Percentiles rank a stretch among this genome's conserved stretches.
These are phyloP conservation scores for Blastocystis sp. DNA, from an alignment of 352 stramenopile species.

Conservation along the genomic window DNA sequence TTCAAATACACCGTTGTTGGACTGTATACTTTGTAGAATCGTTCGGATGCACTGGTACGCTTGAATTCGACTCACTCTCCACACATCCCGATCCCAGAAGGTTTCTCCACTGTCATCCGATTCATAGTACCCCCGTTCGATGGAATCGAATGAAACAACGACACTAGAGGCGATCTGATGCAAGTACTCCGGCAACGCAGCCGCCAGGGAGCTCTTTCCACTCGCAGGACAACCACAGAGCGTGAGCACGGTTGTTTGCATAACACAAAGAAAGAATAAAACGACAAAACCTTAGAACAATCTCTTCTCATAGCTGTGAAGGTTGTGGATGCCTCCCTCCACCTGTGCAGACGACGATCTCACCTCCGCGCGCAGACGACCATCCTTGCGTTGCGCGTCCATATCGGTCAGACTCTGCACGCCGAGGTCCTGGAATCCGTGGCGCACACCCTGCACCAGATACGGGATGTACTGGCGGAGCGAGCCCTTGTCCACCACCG, in stretches of 20 bases:
- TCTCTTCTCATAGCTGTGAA: slow-evolving; percentile 78
- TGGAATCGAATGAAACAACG: neutral
- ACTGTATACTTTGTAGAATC: neutral
- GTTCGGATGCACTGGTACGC: neutral
- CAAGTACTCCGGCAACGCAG: neutral
- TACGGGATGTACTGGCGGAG: slow-evolving; percentile 96
- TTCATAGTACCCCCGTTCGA: neutral
- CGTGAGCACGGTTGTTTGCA: neutral
- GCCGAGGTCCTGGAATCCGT: slow-evolving; percentile 59
- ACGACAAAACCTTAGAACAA: slow-evolving; percentile 56
- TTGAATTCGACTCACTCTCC: neutral
- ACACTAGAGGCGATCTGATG: neutral
- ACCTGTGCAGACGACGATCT: slow-evolving; percentile 55
- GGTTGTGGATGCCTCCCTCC: slow-evolving; percentile 59
- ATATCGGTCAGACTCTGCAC: slow-evolving; percentile 44
- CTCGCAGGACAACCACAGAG: neutral
- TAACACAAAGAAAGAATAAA: neutral
- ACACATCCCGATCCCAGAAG: neutral
- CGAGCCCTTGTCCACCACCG: slow-evolving; percentile 96
- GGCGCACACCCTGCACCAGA: slow-evolving; percentile 83
- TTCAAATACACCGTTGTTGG: neutral
- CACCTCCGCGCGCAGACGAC: slow-evolving; percentile 58
- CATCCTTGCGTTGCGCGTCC: slow-evolving; percentile 49
- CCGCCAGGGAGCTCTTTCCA: neutral
- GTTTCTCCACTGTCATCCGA: neutral